These are phyloP conservation scores for Penicillium silybi DNA, from an alignment of 495 filamentous ascomycete species.

Conservation along the genomic window DNA sequence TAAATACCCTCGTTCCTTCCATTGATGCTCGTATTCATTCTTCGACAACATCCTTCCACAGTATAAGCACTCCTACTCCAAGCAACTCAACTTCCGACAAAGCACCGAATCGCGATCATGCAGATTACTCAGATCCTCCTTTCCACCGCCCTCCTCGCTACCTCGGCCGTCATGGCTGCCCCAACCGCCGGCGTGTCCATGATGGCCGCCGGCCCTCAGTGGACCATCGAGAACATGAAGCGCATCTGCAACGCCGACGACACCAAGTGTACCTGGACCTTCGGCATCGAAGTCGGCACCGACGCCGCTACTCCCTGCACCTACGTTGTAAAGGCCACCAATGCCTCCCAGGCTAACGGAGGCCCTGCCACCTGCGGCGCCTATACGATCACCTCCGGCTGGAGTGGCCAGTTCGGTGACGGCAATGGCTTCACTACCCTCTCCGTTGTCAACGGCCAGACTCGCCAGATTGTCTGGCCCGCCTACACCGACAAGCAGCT, in stretches of 20 bases:
- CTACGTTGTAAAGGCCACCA: slow-evolving; percentile 38
- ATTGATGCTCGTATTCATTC: not conserved
- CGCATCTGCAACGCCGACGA: slow-evolving; percentile 45
- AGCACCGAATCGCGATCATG: slow-evolving; percentile 46
- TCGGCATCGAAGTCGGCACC: slow-evolving; percentile 40
- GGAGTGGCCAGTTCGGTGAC: slow-evolving; percentile 53
- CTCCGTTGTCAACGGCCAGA: slow-evolving; percentile 40
- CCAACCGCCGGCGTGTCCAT: slow-evolving; percentile 29
- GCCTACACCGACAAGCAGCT: slow-evolving; percentile 47
- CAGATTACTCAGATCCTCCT: slow-evolving; percentile 41
- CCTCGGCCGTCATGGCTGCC: slow-evolving; percentile 37
- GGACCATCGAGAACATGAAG: slow-evolving; percentile 46
- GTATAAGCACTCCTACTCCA: not conserved
- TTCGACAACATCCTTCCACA: not conserved
- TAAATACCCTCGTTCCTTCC: slow-evolving; percentile 9
- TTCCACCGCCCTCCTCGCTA: slow-evolving; percentile 30
- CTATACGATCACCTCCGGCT: slow-evolving; percentile 50
- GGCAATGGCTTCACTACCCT: slow-evolving; percentile 53
- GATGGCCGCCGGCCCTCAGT: slow-evolving; percentile 37
- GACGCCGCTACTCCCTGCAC: slow-evolving; percentile 26
- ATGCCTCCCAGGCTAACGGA: slow-evolving; percentile 39
- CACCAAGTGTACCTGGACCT: slow-evolving; percentile 46
- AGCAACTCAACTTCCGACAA: slow-evolving; percentile 3
- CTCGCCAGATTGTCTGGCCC: slow-evolving; percentile 44
- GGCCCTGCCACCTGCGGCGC: slow-evolving; percentile 40